phyloP scores from a whole-genome alignment of 805 yeast genomes.

The Metschnikowia sp. region DNA sequence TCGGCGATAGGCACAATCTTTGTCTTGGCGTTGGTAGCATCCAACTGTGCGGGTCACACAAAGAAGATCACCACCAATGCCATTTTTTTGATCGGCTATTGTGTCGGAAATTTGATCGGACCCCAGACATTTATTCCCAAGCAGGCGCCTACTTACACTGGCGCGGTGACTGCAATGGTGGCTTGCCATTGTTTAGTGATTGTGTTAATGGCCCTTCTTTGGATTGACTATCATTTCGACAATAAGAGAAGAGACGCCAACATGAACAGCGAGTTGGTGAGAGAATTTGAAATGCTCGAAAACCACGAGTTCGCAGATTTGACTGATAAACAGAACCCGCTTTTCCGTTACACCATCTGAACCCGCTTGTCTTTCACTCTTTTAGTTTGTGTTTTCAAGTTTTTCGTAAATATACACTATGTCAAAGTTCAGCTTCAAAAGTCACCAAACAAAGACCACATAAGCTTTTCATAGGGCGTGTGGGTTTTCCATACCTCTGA shows the following conservation, averaged over 20 bases:
- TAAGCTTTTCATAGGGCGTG: too few relatives aligned
- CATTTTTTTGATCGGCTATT: constrained; percentile 43
- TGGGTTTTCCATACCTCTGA: too few relatives aligned
- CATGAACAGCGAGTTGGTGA: constrained; percentile 13
- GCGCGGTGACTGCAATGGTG: constrained; percentile 39
- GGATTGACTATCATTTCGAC: constrained; percentile 25
- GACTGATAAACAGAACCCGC: constrained; percentile 52
- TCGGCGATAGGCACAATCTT: constrained; percentile 29
- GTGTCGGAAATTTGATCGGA: constrained; percentile 53
- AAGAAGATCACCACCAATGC: constrained; percentile 49
- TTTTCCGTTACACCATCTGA: constrained; percentile 43
- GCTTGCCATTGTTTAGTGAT: constrained; percentile 31
- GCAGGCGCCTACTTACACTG: constrained; percentile 41
- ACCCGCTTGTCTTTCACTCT: too few relatives aligned
- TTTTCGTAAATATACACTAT: too few relatives aligned
- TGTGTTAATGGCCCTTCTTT: constrained; percentile 21
- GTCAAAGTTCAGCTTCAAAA: too few relatives aligned
- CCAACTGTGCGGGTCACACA: constrained; percentile 54
- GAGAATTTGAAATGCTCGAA: constrained; percentile 26
- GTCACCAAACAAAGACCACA: too few relatives aligned
- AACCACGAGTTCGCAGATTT: constrained; percentile 47
- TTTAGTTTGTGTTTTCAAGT: too few relatives aligned
- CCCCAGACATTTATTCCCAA: constrained; percentile 45
- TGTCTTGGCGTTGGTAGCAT: constrained; percentile 34
- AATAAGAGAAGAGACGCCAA: constrained; percentile 35